Evolutionary conservation across 257 asterid species (phyloP).

Genomic region (Fraxinus anomala): DNA sequence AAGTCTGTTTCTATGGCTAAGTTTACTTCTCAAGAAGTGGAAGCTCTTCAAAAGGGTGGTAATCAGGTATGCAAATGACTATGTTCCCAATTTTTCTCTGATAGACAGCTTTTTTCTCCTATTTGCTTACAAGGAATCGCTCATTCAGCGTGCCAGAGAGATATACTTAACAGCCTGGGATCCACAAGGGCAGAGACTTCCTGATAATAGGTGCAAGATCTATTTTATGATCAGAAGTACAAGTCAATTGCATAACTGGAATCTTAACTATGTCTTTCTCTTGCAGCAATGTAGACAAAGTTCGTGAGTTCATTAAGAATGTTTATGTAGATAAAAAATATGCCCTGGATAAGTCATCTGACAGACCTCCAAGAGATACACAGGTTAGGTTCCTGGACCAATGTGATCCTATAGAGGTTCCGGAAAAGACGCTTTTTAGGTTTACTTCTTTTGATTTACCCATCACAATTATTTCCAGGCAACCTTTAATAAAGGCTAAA

Average conservation of each 20-base stretch:
- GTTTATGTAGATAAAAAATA: constrained; percentile 68
- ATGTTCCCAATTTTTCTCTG: constrained; percentile 11
- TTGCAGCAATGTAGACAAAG: constrained; percentile 80
- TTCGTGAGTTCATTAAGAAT: constrained; percentile 72
- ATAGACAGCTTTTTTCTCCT: constrained; percentile 13
- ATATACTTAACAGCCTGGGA: constrained; percentile 77
- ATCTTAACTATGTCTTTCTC: constrained; percentile 14
- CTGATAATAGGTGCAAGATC: constrained; percentile 67
- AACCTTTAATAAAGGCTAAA: constrained; percentile 31
- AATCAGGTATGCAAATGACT: constrained; percentile 65
- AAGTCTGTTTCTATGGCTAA: constrained; percentile 97
- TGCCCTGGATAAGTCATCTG: constrained; percentile 53
- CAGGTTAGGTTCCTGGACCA: constrained; percentile 53
- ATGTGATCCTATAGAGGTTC: constrained; percentile 23
- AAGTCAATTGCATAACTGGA: constrained; percentile 1
- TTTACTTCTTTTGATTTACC: constrained; percentile 20
- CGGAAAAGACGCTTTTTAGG: constrained; percentile 18
- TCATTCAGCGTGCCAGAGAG: constrained; percentile 91
- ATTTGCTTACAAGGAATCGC: constrained; percentile 22
- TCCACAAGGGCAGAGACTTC: constrained; percentile 61
- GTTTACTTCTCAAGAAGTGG: constrained; percentile 89
- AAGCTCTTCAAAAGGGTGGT: constrained; percentile 93
- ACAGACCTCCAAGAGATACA: constrained; percentile 76
- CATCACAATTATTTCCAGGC: constrained; percentile 20
- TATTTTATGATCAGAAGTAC: constrained; percentile 23